Evolutionary conservation across 2,329 filamentous ascomycete species (phyloP), one percentile per base, ranked within the genome.

Genomic region (Cladobotryum mycophilum): DNA sequence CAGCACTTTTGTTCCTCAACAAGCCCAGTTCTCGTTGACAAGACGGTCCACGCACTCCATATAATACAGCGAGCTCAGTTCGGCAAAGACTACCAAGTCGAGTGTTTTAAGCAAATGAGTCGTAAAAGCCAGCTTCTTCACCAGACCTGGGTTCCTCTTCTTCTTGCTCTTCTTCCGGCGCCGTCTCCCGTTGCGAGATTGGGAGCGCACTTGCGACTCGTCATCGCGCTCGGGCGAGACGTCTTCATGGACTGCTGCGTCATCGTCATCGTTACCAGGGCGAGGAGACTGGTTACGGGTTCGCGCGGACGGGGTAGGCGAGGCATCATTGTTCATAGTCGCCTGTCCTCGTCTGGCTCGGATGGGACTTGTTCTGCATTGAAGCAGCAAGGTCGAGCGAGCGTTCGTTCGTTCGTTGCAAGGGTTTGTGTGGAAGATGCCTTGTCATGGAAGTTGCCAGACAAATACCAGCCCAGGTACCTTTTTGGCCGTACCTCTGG

Each of bases 61-160:
- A 64, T 86, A 86, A 64, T 87, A 87, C 58, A 86, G 59, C 41
- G 78, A 74, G 60, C 80, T 83, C 51, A 86, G 70, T 69, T 86
- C 81, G 38, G 77, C 79, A 64, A 82, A 84, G 45, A 85, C 76
- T 42, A 85, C 61, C 59, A 78, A 76, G 68, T 87, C 83, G 52
- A 86, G 70, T 54, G 75, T 80, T 60, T 73, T 72, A 58, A 83
- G 76, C 53, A 86, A 70, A 57, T 82, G 76, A 38, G 74, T 79
- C 58, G 84, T 67, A 61, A 85, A 82, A 55, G 79, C 68, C 50
- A 81, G 70, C 71, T 84, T 84, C 66, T 77, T 82, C 51, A 69
- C 66, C 60, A 80, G 66, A 56, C 76, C 65, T 47, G 70, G 67
- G 48, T 70, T 65, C 48, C 65, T 64, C 52, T 64, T 68, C 59